phyloP scores from a whole-genome alignment of 208 protist species.

The Leishmania gerbilli region DNA sequence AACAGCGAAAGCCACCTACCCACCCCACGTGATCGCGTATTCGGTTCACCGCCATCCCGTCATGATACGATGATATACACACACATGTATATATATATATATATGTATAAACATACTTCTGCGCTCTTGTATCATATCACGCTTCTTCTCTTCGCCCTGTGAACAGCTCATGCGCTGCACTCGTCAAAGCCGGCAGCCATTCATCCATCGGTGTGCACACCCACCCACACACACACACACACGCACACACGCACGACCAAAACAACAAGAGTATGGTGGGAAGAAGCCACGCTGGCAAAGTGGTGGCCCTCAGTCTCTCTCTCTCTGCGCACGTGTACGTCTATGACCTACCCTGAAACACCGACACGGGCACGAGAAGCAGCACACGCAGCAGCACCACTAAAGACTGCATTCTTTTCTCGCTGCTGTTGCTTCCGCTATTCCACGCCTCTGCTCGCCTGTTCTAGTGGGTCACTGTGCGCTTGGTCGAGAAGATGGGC shows the following conservation, averaged over 20 bases:
- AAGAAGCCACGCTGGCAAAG: not conserved
- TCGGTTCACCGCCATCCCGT: too few relatives aligned
- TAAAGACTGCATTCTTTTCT: not conserved
- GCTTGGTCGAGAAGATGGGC: constrained; percentile 55
- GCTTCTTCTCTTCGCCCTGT: constrained; percentile 5
- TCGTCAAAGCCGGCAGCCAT: not conserved
- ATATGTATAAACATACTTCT: too few relatives aligned
- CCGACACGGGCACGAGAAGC: not conserved
- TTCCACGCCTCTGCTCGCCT: not conserved
- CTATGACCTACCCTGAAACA: not conserved
- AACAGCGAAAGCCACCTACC: not conserved
- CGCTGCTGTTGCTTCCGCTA: not conserved
- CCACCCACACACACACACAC: not conserved
- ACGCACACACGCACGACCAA: not conserved
- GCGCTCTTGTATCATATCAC: not conserved
- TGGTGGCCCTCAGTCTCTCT: not conserved
- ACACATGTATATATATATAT: too few relatives aligned
- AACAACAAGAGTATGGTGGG: not conserved
- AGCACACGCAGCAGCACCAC: not conserved
- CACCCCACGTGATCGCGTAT: not conserved
- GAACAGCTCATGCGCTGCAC: not conserved
- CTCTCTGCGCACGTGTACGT: not conserved
- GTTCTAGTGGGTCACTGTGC: not conserved
- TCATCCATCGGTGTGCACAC: not conserved
- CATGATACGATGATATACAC: too few relatives aligned